Evolutionary conservation across 2,329 filamentous ascomycete species (phyloP).

Genomic region (Fusarium brachygibbosum): DNA sequence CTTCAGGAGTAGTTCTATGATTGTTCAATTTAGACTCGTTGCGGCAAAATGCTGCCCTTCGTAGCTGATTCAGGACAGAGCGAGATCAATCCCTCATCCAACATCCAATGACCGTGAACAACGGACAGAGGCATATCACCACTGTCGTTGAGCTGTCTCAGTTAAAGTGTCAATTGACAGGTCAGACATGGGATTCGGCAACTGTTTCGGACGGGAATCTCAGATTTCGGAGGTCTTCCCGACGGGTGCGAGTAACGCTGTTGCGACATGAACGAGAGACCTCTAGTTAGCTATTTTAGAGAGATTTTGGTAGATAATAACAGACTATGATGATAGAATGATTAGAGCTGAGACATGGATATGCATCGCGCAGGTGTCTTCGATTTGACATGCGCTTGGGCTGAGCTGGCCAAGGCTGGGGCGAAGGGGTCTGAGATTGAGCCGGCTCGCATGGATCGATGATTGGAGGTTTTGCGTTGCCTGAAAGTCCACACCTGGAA

Average conservation of each 20-base stretch:
- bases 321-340: fast-evolving
- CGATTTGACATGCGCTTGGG: not conserved
- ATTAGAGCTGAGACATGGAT: fast-evolving
- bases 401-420: not conserved
- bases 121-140: not conserved
- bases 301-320: not conserved
- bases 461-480: not conserved
- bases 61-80: too few species aligned
- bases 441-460: not conserved
- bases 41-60: too few species aligned
- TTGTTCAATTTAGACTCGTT: not conserved
- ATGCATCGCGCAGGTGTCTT: not conserved
- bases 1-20: not conserved
- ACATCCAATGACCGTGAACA: not conserved
- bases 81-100: not conserved
- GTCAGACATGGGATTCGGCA: conserved; percentile 28
- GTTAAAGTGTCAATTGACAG: not conserved
- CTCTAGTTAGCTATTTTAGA: not conserved
- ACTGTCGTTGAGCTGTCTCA: not conserved
- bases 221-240: conserved; percentile 27
- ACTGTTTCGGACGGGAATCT: conserved; percentile 41
- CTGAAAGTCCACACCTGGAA: not conserved
- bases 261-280: not conserved
- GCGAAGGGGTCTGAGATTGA: not conserved
- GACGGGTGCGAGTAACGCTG: conserved; percentile 19